Percentiles rank a stretch among this genome's conserved stretches.
Conservation (phyloP, 2,329 filamentous ascomycete species). For the Trichophyton benhamiae region DNA sequence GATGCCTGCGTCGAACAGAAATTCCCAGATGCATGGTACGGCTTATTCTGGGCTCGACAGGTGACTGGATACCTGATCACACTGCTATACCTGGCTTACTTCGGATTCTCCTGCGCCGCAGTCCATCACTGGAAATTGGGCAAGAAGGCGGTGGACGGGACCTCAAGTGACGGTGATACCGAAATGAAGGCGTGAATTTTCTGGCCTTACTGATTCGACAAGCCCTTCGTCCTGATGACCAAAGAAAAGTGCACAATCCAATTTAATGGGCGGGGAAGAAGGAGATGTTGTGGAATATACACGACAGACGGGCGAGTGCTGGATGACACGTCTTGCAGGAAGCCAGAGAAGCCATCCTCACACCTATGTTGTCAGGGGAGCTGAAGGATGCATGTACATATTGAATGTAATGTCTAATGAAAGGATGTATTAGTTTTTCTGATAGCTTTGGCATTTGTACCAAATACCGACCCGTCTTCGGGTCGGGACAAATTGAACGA, state of each 20-base stretch:
- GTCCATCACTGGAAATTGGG: constrained; percentile 3
- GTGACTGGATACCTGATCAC: constrained; percentile 2
- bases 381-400: background rate
- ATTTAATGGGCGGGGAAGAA: background rate
- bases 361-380: background rate
- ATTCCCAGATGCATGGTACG: background rate
- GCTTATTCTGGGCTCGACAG: constrained; percentile 4
- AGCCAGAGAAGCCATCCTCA: no score
- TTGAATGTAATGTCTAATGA: background rate
- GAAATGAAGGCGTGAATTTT: background rate
- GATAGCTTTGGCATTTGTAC: background rate
- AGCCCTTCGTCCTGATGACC: background rate
- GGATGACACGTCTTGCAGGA: background rate
- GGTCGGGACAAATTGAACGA: background rate
- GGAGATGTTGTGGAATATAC: background rate
- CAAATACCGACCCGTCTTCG: background rate
- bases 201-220: background rate
- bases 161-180: background rate
- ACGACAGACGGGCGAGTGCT: background rate
- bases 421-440: background rate
- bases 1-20: constrained; percentile 1
- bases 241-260: background rate
- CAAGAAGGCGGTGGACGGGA: background rate
- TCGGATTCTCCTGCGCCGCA: background rate
- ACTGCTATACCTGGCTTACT: constrained; percentile 8